These are phyloP conservation scores for Boletus vinaceobasis DNA, from an alignment of 768 basidiomycete species.

Conservation along the genomic window DNA sequence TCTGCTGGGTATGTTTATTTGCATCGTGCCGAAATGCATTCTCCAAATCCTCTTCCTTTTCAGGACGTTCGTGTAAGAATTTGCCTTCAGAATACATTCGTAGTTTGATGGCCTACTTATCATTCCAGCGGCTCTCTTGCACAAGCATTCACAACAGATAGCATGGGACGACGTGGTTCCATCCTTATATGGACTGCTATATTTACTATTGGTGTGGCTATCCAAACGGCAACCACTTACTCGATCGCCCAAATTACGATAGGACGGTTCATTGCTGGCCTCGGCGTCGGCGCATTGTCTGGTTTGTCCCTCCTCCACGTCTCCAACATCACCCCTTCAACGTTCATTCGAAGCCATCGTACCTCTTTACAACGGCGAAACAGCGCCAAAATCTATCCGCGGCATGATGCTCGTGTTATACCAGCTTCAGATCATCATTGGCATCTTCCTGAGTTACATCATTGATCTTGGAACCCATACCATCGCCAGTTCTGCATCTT, in stretches of 20 bases:
- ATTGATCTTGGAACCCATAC: slow-evolving; percentile 40
- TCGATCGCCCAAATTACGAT: slow-evolving; percentile 12
- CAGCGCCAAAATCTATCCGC: slow-evolving; percentile 68
- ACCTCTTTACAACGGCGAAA: slow-evolving; percentile 75
- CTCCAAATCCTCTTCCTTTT: background rate
- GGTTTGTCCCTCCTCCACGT: background rate
- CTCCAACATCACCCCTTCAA: background rate
- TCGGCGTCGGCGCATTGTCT: slow-evolving; percentile 15
- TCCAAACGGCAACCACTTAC: slow-evolving; percentile 14
- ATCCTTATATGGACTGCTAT: slow-evolving; percentile 14
- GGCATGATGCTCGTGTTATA: slow-evolving; percentile 71
- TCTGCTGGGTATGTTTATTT: slow-evolving; percentile 8
- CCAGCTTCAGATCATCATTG: slow-evolving; percentile 71
- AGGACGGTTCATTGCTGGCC: slow-evolving; percentile 13
- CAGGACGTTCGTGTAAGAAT: slow-evolving; percentile 14
- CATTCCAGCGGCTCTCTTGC: slow-evolving; percentile 52
- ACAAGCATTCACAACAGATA: slow-evolving; percentile 42
- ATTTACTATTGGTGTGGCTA: slow-evolving; percentile 12
- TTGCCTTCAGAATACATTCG: background rate
- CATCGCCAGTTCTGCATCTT: slow-evolving; percentile 12
- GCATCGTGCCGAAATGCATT: too few species aligned
- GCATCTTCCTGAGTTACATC: slow-evolving; percentile 68
- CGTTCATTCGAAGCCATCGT: slow-evolving; percentile 41
- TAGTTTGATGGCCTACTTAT: background rate
- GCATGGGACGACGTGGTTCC: slow-evolving; percentile 14